Evolutionary conservation across 768 basidiomycete species (phyloP).

Genomic region (Mycena alexandri): DNA sequence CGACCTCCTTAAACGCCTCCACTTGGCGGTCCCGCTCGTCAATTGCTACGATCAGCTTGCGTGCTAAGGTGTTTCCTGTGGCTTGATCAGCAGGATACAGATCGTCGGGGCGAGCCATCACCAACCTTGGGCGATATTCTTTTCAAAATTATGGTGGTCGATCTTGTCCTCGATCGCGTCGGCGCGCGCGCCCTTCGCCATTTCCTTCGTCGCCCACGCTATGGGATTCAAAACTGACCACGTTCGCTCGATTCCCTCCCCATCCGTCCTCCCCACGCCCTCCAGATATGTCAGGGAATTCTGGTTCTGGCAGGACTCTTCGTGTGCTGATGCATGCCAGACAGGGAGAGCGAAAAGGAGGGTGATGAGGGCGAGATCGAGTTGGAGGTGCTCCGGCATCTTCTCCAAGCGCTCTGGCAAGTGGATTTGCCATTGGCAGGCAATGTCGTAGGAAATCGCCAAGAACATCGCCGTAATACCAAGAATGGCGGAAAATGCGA

Average conservation of each 20-base stretch:
- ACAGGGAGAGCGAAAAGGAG: constrained; percentile 13
- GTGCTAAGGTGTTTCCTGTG: not conserved
- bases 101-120: too few relatives aligned
- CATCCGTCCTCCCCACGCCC: constrained; percentile 45
- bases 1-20: constrained; percentile 4
- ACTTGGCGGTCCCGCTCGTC: constrained; percentile 23
- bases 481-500: too few relatives aligned
- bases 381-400: not conserved
- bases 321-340: constrained; percentile 11
- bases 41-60: constrained; percentile 23
- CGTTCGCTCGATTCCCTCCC: constrained; percentile 48
- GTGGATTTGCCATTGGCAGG: too few relatives aligned
- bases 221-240: constrained; percentile 46
- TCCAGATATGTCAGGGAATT: constrained; percentile 23
- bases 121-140: not conserved
- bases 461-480: not conserved
- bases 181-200: constrained; percentile 41
- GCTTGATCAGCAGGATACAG: not conserved
- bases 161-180: constrained; percentile 48
- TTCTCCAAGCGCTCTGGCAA: not conserved
- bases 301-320: constrained; percentile 19
- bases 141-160: constrained; percentile 38
- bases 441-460: not conserved
- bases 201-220: constrained; percentile 43
- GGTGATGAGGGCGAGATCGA: not conserved